A percentile compares a stretch with the other conserved stretches of the same genome.
Conservation (phyloP, 257 asterid species). For the Verbascum thapsus region DNA sequence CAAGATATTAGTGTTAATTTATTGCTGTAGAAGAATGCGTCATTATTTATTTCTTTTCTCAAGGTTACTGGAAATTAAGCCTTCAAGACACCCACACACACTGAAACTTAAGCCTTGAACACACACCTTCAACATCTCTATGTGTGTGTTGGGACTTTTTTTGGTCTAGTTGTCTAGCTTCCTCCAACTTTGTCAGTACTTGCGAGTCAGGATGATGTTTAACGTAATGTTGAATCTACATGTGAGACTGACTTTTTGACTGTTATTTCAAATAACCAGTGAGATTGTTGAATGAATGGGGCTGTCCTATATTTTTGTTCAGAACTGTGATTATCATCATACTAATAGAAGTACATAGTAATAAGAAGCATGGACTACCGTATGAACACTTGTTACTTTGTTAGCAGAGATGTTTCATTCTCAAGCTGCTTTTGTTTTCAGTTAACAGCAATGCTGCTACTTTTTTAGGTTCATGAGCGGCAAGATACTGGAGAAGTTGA, state of each 20-base stretch:
- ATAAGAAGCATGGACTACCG: constrained; percentile 1
- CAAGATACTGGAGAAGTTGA: constrained; percentile 90
- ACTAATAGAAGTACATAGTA: constrained; percentile 14
- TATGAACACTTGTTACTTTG: constrained; percentile 18
- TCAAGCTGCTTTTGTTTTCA: constrained; percentile 11
- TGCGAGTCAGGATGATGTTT: constrained; percentile 8
- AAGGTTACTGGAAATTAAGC: constrained; percentile 1
- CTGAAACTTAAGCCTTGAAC: background rate
- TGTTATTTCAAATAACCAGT: background rate
- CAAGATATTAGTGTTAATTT: constrained; percentile 15
- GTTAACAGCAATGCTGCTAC: constrained; percentile 14
- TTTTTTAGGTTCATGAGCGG: constrained; percentile 87
- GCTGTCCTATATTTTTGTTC: background rate
- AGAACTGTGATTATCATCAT: background rate
- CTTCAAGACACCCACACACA: background rate
- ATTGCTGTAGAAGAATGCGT: constrained; percentile 4
- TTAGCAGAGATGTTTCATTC: constrained; percentile 4
- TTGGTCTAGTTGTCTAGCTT: constrained; percentile 7
- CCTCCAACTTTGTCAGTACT: background rate
- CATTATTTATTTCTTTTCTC: constrained; percentile 11
- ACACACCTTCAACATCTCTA: background rate
- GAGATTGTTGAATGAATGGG: constrained; percentile 2
- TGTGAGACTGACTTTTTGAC: background rate
- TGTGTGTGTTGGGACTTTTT: background rate
- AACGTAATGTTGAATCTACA: constrained; percentile 10